phyloP scores from a whole-genome alignment of 129 eudicot species.

The Scalesia atractyloides region DNA sequence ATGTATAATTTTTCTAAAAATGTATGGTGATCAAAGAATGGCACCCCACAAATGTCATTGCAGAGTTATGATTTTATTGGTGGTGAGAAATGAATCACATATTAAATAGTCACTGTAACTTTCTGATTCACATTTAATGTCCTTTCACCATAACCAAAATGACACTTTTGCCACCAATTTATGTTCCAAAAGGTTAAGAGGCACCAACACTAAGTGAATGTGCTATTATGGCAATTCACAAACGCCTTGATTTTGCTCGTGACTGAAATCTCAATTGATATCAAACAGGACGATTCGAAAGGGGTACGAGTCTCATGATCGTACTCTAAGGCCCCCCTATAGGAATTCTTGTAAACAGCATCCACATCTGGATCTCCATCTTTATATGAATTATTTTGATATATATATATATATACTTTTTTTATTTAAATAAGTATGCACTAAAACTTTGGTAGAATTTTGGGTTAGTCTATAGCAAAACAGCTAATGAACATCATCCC shows the following conservation, averaged over 20 bases:
- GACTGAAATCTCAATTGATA: neutral
- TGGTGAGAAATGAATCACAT: conserved; percentile 13
- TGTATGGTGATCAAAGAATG: conserved; percentile 20
- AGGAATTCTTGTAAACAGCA: too few relatives aligned
- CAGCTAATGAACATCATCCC: too few relatives aligned
- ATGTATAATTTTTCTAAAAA: too few relatives aligned
- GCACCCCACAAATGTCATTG: conserved; percentile 31
- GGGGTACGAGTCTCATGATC: neutral
- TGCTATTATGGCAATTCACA: conserved; percentile 21
- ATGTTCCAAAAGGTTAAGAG: neutral
- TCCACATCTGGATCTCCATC: too few relatives aligned
- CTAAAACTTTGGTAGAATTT: too few relatives aligned
- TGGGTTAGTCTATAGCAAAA: too few relatives aligned
- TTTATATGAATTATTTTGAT: too few relatives aligned
- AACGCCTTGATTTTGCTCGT: neutral
- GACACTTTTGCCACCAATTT: conserved; percentile 13
- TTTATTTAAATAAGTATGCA: too few relatives aligned
- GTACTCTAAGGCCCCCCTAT: too few relatives aligned
- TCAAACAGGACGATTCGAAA: neutral
- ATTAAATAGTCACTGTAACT: conserved; percentile 20
- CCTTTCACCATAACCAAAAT: neutral
- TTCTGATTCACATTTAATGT: conserved; percentile 24
- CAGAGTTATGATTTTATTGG: conserved; percentile 6
- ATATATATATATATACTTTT: too few relatives aligned
- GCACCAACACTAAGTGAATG: neutral